Evolutionary conservation across 106 monocot genomes (phyloP).

Genomic region (Dendrobium huoshanense): DNA sequence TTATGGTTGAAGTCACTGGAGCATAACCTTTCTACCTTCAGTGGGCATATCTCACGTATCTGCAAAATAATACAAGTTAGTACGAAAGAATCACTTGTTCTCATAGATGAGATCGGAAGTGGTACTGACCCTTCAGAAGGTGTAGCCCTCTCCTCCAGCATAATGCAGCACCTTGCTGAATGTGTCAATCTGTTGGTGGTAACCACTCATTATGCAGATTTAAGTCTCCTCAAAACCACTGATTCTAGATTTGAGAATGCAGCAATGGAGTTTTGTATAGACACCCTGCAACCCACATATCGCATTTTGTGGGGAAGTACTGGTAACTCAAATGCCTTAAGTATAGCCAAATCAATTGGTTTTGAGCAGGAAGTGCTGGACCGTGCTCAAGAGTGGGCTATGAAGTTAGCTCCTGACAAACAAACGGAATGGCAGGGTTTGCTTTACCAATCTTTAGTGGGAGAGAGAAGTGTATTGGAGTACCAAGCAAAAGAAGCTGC

Average conservation of each 20-base stretch:
- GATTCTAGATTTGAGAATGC: slow-evolving; percentile 89
- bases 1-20: slow-evolving; percentile 75
- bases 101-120: slow-evolving; percentile 82
- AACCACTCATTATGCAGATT: slow-evolving; percentile 82
- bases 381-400: slow-evolving; percentile 67
- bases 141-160: slow-evolving; percentile 80
- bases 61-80: slow-evolving; percentile 62
- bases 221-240: slow-evolving; percentile 42
- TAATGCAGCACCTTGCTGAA: slow-evolving; percentile 55
- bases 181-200: slow-evolving; percentile 49
- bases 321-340: slow-evolving; percentile 89
- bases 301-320: slow-evolving; percentile 73
- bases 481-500: slow-evolving; percentile 58
- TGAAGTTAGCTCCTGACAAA: slow-evolving; percentile 66
- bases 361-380: slow-evolving; percentile 69
- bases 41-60: slow-evolving; percentile 74
- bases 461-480: slow-evolving; percentile 56
- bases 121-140: slow-evolving; percentile 92
- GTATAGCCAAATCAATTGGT: slow-evolving; percentile 75
- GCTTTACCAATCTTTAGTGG: slow-evolving; percentile 59
- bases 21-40: slow-evolving; percentile 85
- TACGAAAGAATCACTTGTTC: slow-evolving; percentile 63
- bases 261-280: slow-evolving; percentile 80
- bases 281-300: slow-evolving; percentile 74
- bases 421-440: slow-evolving; percentile 72